Conservation (phyloP, 768 basidiomycete genomes). For the Cubamyces lactineus region DNA sequence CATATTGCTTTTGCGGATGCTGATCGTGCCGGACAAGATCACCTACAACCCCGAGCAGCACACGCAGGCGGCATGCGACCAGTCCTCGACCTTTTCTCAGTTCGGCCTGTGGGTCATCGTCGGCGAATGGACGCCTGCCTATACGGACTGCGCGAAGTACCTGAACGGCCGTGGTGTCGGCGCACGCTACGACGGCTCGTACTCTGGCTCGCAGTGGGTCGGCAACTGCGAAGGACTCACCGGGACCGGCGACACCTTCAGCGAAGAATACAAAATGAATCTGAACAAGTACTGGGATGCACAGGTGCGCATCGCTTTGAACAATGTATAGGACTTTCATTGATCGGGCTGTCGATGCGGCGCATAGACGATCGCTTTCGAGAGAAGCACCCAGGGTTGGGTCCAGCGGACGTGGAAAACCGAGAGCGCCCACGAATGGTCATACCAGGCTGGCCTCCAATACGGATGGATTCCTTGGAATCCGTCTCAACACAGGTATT, state of each 20-base stretch:
- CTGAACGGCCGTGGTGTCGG: conserved; percentile 82
- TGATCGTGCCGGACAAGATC: conserved; percentile 41
- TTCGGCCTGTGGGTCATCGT: conserved; percentile 81
- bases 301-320: conserved; percentile 47
- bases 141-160: conserved; percentile 79
- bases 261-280: conserved; percentile 77
- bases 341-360: too few relatives aligned
- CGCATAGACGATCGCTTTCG: conserved; percentile 55
- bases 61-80: conserved; percentile 60
- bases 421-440: conserved; percentile 86
- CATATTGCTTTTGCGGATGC: background rate
- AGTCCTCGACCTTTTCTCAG: conserved; percentile 46
- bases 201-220: conserved; percentile 61
- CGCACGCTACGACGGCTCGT: conserved; percentile 63
- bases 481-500: conserved; percentile 55
- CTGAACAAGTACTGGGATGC: conserved; percentile 84
- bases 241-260: conserved; percentile 73
- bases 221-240: conserved; percentile 78
- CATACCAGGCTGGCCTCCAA: conserved; percentile 78
- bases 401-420: conserved; percentile 87
- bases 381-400: conserved; percentile 68
- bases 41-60: conserved; percentile 54
- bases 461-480: conserved; percentile 84
- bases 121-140: conserved; percentile 85
- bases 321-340: too few relatives aligned